These are phyloP conservation scores for Clitopilus hobsonii DNA, from an alignment of 768 basidiomycete species.

Conservation along the genomic window DNA sequence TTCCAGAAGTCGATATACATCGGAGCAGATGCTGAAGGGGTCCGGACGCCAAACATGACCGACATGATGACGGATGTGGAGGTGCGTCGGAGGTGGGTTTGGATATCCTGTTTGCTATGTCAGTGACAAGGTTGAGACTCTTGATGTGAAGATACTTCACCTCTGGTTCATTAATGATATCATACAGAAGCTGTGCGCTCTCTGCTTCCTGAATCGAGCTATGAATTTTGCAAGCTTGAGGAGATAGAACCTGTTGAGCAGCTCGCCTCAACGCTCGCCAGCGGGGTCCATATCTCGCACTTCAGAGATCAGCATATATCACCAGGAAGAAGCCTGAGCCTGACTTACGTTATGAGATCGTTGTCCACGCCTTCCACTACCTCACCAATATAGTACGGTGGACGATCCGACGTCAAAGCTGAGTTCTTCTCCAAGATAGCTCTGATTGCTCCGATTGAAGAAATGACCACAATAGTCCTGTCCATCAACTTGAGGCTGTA, in stretches of 20 bases:
- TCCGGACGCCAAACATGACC: neutral
- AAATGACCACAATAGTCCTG: neutral
- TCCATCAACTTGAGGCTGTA: constrained; percentile 1
- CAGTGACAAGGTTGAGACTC: too few species aligned
- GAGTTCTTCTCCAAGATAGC: neutral
- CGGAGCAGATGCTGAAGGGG: neutral
- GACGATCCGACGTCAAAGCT: neutral
- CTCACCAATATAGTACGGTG: neutral
- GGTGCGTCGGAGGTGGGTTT: neutral
- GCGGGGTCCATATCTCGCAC: neutral
- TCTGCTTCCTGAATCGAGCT: neutral
- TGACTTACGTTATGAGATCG: neutral
- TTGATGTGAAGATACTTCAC: too few species aligned
- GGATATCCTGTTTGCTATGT: neutral
- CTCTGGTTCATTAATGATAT: neutral
- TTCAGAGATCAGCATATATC: neutral
- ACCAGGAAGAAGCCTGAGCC: neutral
- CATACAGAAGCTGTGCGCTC: neutral
- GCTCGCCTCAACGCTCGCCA: neutral
- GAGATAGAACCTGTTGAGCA: neutral
- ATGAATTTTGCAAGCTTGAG: neutral
- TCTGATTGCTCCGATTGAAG: neutral
- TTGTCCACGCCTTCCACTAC: neutral
- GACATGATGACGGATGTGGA: neutral
- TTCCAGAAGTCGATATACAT: neutral